Evolutionary conservation across 1,139 yeast species (phyloP).

Genomic region (Hansenula lynferdii): DNA sequence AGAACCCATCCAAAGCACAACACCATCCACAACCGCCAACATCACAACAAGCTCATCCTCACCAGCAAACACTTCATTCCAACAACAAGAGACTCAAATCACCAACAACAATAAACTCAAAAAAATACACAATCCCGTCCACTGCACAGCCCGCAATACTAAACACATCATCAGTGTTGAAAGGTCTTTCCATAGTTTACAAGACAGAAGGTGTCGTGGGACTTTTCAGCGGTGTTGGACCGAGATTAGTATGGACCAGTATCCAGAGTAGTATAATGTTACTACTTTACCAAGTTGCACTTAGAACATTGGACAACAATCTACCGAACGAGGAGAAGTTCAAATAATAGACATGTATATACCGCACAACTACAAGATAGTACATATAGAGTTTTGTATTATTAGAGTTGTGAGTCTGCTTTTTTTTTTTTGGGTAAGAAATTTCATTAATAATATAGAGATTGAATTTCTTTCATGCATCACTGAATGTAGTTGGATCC

Average conservation of each 20-base stretch:
- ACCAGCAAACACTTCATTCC: conserved; percentile 8
- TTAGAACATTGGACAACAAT: conserved; percentile 25
- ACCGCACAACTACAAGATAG: not conserved
- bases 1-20: conserved; percentile 23
- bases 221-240: conserved; percentile 91
- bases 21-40: not conserved
- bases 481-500: not conserved
- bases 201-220: conserved; percentile 74
- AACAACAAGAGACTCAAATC: conserved; percentile 5
- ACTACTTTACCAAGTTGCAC: conserved; percentile 62
- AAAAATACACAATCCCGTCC: conserved; percentile 14
- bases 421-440: not conserved
- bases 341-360: not conserved
- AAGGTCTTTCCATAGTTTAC: conserved; percentile 65
- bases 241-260: conserved; percentile 95
- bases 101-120: conserved; percentile 8
- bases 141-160: conserved; percentile 29
- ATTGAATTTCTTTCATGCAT: not conserved
- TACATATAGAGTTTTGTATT: not conserved
- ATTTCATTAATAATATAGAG: not conserved
- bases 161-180: conserved; percentile 49
- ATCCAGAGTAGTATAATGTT: conserved; percentile 94
- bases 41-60: conserved; percentile 11
- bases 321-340: conserved; percentile 1
- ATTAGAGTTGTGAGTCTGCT: not conserved